Conservation (phyloP, 352 stramenopile genomes). For the Globisporangium paroecandrum region DNA sequence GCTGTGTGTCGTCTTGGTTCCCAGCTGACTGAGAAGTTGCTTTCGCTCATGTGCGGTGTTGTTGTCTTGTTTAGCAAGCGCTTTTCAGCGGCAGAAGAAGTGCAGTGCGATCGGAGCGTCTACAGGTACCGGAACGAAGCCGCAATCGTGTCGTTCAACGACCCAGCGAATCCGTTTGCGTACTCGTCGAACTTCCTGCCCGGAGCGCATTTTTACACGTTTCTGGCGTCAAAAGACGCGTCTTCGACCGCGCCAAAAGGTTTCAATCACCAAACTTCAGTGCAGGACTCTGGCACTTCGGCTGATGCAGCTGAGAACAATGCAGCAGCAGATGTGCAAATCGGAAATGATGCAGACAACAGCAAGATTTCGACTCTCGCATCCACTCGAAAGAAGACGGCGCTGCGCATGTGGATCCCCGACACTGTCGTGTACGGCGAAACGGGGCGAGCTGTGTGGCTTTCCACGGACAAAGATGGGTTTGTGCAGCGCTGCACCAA, state of each 20-base stretch:
- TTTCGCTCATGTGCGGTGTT: too few species aligned
- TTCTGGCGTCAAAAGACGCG: conserved; percentile 54
- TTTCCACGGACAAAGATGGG: conserved; percentile 70
- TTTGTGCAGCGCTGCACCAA: conserved; percentile 58
- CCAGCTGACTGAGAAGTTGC: too few species aligned
- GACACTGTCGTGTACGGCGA: conserved; percentile 83
- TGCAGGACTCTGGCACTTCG: not conserved
- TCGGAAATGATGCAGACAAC: not conserved
- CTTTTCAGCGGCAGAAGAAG: conserved; percentile 5
- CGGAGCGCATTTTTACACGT: conserved; percentile 77
- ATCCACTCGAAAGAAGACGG: conserved; percentile 15
- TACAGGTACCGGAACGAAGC: conserved; percentile 55
- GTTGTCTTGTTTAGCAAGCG: conserved; percentile 8
- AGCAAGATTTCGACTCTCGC: not conserved
- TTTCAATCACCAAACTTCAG: not conserved
- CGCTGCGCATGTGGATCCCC: conserved; percentile 66
- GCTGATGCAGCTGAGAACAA: not conserved
- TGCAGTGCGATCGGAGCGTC: conserved; percentile 26
- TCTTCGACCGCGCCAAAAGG: not conserved
- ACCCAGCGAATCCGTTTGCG: conserved; percentile 39
- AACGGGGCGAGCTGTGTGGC: conserved; percentile 59
- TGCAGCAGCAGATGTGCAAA: not conserved
- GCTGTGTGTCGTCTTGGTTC: too few species aligned
- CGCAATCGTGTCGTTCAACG: conserved; percentile 57
- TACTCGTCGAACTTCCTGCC: conserved; percentile 72